Base-by-base conservation (phyloP, 495 filamentous ascomycete species). In the Xylaria curta region DNA sequence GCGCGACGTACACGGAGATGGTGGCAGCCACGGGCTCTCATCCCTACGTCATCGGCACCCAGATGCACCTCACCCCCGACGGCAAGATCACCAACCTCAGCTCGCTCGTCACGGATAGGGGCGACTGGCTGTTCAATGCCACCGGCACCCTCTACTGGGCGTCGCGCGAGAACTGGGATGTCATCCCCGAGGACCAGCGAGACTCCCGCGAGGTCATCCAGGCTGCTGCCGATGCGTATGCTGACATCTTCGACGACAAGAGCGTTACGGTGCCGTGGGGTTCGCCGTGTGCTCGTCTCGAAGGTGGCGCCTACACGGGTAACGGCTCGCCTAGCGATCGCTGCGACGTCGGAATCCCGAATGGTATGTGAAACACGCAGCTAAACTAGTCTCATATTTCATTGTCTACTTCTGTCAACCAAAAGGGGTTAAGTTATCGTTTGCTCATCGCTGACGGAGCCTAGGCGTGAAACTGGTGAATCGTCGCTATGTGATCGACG, bases 1-100 rank as follows among this genome's bases (percentile, higher is more conserved):
- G 86, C 80, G 85, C 85, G 15, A 85, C 85, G 63, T 88, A 83
- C 82, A 85, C 81, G 51, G 86, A 88, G 71, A 75, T 87, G 65
- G 79, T 87, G 61, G 79, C 81, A 21, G 83, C 85, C 33, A 78
- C 82, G 69, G 56, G 42, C 3, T 44, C 75, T 17, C 77, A 81
- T 62, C 86, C 85, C 4, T 85, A 87, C 73, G 86, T 88, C 33
- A 78, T 87, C 65, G 84, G 83, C 54, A 83, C 81, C 9, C 86
- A 87, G 71, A 74, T 86, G 61, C 81, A 81, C 61, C 80, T 83
- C 73, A 71, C 70, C 33, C 68, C 71, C 31, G 73, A 75, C 38
- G 72, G 58, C 24, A 73, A 65, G 26, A 67, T 84, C 15, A 67
- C 73, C 40, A 80, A 81, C 69, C 76, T 86, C 44, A 86, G 86